Evolutionary conservation across 2,329 filamentous ascomycete genomes (phyloP).

Genomic region (Uncinocarpus reesii): DNA sequence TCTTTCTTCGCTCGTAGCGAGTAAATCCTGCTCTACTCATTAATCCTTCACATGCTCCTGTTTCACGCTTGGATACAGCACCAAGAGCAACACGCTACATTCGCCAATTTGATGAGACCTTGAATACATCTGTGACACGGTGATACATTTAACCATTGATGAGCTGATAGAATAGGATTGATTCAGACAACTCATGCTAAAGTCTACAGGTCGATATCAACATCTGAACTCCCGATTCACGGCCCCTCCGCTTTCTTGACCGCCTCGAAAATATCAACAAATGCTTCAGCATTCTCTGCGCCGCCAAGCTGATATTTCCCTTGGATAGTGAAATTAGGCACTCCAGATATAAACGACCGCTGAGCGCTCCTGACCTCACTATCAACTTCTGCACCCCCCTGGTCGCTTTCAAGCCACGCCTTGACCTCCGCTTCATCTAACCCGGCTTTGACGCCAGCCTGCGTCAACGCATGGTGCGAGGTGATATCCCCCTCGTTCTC

Average conservation of each 20-base stretch:
- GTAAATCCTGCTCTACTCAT: too few relatives aligned
- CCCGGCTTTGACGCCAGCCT: conserved; percentile 37
- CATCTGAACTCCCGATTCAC: not conserved
- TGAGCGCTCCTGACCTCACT: conserved; percentile 44
- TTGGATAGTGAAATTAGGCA: conserved; percentile 67
- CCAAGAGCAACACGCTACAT: too few relatives aligned
- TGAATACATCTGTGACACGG: too few relatives aligned
- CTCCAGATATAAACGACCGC: conserved; percentile 51
- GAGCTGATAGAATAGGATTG: too few relatives aligned
- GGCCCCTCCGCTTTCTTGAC: conserved; percentile 37
- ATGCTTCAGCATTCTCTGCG: conserved; percentile 59
- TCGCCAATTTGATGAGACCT: too few relatives aligned
- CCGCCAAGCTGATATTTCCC: conserved; percentile 57
- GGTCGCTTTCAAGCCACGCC: conserved; percentile 45
- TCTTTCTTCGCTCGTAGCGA: too few relatives aligned
- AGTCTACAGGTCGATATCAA: too few relatives aligned
- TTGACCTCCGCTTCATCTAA: conserved; percentile 44
- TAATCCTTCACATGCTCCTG: too few relatives aligned
- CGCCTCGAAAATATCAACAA: conserved; percentile 55
- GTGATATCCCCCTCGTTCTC: conserved; percentile 57
- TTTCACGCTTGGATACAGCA: too few relatives aligned
- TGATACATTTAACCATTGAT: too few relatives aligned
- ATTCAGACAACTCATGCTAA: too few relatives aligned
- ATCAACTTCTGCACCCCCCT: conserved; percentile 50
- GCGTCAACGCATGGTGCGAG: conserved; percentile 42